A percentile compares a stretch with the other conserved stretches of the same genome.
These are phyloP conservation scores for Aspergillus terreus DNA, from an alignment of 2,329 filamentous ascomycete species.

Conservation along the genomic window DNA sequence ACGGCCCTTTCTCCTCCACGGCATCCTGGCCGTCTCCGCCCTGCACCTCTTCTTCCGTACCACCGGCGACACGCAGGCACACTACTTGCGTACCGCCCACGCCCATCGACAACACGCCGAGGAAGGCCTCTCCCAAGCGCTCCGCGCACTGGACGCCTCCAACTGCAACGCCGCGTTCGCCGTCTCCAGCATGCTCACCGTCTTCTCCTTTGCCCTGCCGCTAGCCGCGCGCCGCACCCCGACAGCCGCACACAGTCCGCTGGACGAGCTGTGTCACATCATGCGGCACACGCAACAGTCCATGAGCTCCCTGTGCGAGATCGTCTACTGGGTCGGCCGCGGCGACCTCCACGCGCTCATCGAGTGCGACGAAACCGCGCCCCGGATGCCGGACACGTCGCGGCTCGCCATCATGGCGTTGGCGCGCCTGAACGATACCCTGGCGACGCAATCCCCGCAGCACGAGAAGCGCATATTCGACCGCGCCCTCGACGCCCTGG, in stretches of 20 bases:
- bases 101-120: conserved; percentile 25
- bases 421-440: conserved; percentile 20
- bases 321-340: conserved; percentile 20
- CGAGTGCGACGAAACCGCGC: conserved; percentile 15
- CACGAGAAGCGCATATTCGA: conserved; percentile 27
- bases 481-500: conserved; percentile 24
- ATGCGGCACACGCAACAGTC: conserved; percentile 29
- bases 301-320: conserved; percentile 21
- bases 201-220: conserved; percentile 31
- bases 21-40: conserved; percentile 33
- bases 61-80: conserved; percentile 14
- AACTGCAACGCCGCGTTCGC: conserved; percentile 37
- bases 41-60: conserved; percentile 26
- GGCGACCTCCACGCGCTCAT: conserved; percentile 27
- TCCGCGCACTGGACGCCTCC: conserved; percentile 18
- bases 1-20: conserved; percentile 30
- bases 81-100: conserved; percentile 26
- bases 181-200: conserved; percentile 29
- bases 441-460: conserved; percentile 15
- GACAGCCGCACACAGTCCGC: conserved; percentile 6
- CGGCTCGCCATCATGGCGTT: conserved; percentile 26
- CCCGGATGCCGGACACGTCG: conserved; percentile 35
- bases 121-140: conserved; percentile 19
- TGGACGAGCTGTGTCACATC: conserved; percentile 31
- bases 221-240: conserved; percentile 12